phyloP scores from a whole-genome alignment of 2,329 filamentous ascomycete species.

The Helicocarpus griseus region DNA sequence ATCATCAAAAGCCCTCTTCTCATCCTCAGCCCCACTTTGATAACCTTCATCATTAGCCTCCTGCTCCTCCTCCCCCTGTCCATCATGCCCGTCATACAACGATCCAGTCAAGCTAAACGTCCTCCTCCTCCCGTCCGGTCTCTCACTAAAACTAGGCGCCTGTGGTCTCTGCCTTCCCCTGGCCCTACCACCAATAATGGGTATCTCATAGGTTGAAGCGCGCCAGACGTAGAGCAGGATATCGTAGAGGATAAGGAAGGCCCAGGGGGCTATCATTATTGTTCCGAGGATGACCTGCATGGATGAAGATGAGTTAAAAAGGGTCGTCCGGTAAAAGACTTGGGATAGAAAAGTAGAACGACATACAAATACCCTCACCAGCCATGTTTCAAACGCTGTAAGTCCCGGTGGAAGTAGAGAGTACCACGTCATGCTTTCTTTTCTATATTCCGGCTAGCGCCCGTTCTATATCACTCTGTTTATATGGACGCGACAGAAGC shows the following conservation, averaged over 20 bases:
- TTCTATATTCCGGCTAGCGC: not conserved
- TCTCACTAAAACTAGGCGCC: slow-evolving; percentile 51
- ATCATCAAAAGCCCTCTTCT: not conserved
- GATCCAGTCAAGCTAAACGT: slow-evolving; percentile 21
- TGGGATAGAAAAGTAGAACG: not conserved
- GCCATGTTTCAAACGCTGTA: slow-evolving; percentile 51
- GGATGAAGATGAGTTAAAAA: not conserved
- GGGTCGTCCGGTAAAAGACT: slow-evolving; percentile 2
- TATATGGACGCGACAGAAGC: too few species aligned
- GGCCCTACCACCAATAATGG: slow-evolving; percentile 51
- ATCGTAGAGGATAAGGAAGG: slow-evolving; percentile 54
- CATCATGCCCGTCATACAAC: slow-evolving; percentile 4
- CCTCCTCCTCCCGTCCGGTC: slow-evolving; percentile 37
- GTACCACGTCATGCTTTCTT: slow-evolving; percentile 48
- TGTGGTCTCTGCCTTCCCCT: slow-evolving; percentile 50
- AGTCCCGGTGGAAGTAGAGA: slow-evolving; percentile 54
- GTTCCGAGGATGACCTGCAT: slow-evolving; percentile 50
- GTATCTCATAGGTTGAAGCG: slow-evolving; percentile 48
- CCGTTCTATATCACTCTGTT: too few species aligned
- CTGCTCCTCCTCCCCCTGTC: not conserved
- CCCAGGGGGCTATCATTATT: slow-evolving; percentile 54
- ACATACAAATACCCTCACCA: slow-evolving; percentile 53
- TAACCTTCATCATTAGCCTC: not conserved
- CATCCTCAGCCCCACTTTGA: not conserved
- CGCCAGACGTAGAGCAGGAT: slow-evolving; percentile 53